Evolutionary conservation across 495 filamentous ascomycete genomes (phyloP), one percentile per base, ranked within the genome.

Genomic region (Clohesyomyces aquaticus): DNA sequence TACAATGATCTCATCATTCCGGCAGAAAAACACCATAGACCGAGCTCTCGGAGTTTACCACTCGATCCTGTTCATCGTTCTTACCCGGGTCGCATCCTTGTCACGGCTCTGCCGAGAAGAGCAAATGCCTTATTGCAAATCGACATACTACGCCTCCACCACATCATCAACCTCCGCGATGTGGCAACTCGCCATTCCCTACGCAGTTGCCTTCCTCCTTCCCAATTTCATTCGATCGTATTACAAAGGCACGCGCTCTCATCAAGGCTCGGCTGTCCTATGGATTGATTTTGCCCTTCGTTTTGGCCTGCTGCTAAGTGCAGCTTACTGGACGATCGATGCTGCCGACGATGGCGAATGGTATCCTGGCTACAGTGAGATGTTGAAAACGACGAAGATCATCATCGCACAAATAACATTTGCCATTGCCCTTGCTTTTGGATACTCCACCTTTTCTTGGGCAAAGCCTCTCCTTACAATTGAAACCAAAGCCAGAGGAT

Each of bases 71-170:
- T 98, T 99, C 73, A 80, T 93, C 59, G 71, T 89, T 28, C 80
- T 96, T n/a, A 88, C 87, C 48, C 86, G 93, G 32, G 10, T 95
- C 4, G 88, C 92, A 2, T 95, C 91, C 12, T 85, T 96, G 63
- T 97, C 95, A 21, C 89, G 91, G 61, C 86, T 98, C 28, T 99
- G 94, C 72, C 89, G 94, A 55, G 94, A 99, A 73, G 94, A 99
- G 73, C 94, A 98, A 75, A 96, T 97, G 91, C 94, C 95, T 0
- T 91, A 88, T 77, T 99, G 94, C 80, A 85, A 83, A 38, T 96
- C 93, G 0, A 97, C 94, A 8, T 99, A 96, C 77, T 98, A 98
- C 73, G 86, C 94, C 19, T 96, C 93, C 0, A 85, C 88, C 10
- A 91, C 85, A 6, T 96, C 92, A 0, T 97, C 94, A 0, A 96